Evolutionary conservation across 495 filamentous ascomycete species (phyloP).

Genomic region (Neurospora pannonica): DNA sequence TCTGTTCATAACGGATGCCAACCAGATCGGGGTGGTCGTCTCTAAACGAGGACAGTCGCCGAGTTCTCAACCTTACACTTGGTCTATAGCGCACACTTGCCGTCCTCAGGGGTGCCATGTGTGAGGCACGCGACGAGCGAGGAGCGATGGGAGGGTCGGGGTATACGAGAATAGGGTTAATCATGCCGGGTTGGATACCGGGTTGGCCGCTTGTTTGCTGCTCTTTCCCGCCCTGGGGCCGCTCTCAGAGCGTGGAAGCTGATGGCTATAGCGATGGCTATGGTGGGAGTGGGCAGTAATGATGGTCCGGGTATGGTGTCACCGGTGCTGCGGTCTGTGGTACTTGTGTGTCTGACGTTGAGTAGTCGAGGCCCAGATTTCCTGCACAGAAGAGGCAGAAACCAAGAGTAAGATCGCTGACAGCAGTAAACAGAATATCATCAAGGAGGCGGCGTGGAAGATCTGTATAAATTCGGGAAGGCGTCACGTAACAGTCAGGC

Average conservation of each 20-base stretch:
- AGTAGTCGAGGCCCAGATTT: neutral
- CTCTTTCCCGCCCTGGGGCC: neutral
- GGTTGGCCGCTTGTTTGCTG: constrained; percentile 4
- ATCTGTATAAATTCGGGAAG: neutral
- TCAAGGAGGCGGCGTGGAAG: neutral
- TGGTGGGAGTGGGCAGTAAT: neutral
- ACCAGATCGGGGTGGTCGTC: constrained; percentile 37
- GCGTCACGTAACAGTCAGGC: neutral
- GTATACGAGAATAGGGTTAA: neutral
- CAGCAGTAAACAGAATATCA: neutral
- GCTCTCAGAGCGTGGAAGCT: neutral
- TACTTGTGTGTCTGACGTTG: neutral
- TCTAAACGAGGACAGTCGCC: constrained; percentile 31
- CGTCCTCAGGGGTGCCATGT: constrained; percentile 27
- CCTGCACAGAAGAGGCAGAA: neutral
- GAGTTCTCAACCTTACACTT: constrained; percentile 25
- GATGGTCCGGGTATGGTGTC: neutral
- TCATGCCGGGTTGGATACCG: neutral
- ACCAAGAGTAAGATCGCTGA: neutral
- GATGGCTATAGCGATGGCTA: neutral
- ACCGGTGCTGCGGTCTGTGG: neutral
- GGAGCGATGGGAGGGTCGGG: constrained; percentile 13
- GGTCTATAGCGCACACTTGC: constrained; percentile 25
- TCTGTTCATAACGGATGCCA: constrained; percentile 47
- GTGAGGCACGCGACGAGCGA: constrained; percentile 8